Percentiles rank a stretch among this genome's conserved stretches.
Conservation (phyloP, 306 rosid genomes). For the Mimosa pudica region DNA sequence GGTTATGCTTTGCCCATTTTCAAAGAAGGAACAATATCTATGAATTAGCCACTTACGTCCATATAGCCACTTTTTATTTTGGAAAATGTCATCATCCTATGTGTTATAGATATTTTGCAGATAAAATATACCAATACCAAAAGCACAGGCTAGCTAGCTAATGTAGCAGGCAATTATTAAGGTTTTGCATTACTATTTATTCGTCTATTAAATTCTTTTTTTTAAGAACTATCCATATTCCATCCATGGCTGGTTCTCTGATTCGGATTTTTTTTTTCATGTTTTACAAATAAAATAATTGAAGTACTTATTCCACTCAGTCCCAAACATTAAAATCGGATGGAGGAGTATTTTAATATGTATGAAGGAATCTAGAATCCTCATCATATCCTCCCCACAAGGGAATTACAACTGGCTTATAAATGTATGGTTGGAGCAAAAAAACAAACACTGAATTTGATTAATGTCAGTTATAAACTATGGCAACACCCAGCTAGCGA, state of each 20-base stretch:
- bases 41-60: background rate
- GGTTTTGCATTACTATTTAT: slow-evolving; percentile 1
- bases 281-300: too few relatives aligned
- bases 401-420: slow-evolving; percentile 37
- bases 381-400: slow-evolving; percentile 11
- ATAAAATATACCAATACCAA: background rate
- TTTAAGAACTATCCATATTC: too few relatives aligned
- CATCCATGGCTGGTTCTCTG: too few relatives aligned
- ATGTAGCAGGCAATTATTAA: background rate
- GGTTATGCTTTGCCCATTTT: background rate
- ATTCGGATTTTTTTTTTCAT: too few relatives aligned
- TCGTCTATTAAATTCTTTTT: too few relatives aligned
- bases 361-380: slow-evolving; percentile 12
- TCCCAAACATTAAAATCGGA: too few relatives aligned
- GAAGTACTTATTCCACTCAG: too few relatives aligned
- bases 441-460: background rate
- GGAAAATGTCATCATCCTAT: background rate
- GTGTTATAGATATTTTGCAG: background rate
- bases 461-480: background rate
- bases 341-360: background rate
- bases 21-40: background rate
- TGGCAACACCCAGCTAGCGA: background rate
- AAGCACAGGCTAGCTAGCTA: background rate
- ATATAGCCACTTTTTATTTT: background rate
- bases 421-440: background rate